Conservation (phyloP, 164 flowering plant genomes). For the Magnolia sinica region DNA sequence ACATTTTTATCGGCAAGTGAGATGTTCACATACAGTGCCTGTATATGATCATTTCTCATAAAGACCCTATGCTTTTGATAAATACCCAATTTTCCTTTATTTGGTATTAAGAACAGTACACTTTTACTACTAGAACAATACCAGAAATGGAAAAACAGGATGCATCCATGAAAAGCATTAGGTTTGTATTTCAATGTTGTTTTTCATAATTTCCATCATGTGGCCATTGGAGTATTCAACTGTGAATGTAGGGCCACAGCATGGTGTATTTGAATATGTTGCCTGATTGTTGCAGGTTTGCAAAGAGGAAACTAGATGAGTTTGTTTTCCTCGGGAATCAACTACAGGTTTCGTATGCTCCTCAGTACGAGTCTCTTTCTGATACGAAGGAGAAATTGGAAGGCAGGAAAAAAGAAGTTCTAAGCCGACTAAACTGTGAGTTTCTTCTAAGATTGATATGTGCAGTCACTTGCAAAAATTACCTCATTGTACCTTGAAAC, state of each 20-base stretch:
- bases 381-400: conserved; percentile 87
- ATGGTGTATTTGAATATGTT: background rate
- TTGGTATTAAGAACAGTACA: no score
- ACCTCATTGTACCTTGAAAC: background rate
- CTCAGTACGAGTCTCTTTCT: conserved; percentile 67
- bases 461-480: background rate
- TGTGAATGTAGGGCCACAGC: background rate
- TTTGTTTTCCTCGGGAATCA: conserved; percentile 73
- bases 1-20: no score
- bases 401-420: conserved; percentile 72
- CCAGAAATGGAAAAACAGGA: no score
- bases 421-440: conserved; percentile 72
- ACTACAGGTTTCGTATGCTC: conserved; percentile 80
- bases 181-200: background rate
- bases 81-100: no score
- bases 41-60: no score
- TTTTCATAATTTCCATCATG: background rate
- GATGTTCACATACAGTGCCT: no score
- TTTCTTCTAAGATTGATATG: conserved; percentile 10
- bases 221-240: background rate
- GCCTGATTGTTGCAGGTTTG: conserved; percentile 52
- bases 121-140: no score
- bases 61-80: no score
- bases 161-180: background rate
- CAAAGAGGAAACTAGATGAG: conserved; percentile 88